Evolutionary conservation across 768 basidiomycete species (phyloP).

Genomic region (Xerocomus potaroensis): DNA sequence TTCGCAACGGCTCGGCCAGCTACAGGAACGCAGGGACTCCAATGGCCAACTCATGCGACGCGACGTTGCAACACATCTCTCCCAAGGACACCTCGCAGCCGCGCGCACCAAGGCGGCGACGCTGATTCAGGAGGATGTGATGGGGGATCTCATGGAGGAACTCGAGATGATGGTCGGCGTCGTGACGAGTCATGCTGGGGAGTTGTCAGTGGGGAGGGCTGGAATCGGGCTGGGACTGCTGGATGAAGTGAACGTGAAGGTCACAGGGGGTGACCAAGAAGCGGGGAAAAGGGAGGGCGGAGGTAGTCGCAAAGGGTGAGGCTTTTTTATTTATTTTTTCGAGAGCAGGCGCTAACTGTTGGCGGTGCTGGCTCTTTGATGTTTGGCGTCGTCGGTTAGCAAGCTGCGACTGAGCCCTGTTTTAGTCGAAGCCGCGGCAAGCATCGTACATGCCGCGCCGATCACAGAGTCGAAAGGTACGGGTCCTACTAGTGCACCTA

Average conservation of each 20-base stretch:
- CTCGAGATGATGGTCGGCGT: slow-evolving; percentile 66
- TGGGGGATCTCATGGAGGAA: slow-evolving; percentile 58
- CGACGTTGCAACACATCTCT: slow-evolving; percentile 65
- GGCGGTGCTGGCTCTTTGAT: not conserved
- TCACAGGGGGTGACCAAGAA: not conserved
- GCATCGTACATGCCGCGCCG: slow-evolving; percentile 59
- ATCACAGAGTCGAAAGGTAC: slow-evolving; percentile 57
- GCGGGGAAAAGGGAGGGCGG: not conserved
- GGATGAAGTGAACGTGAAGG: not conserved
- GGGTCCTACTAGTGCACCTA: not conserved
- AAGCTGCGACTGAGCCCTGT: slow-evolving; percentile 40
- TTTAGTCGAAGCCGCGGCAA: slow-evolving; percentile 64
- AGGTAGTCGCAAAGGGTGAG: slow-evolving; percentile 33
- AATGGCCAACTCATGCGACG: slow-evolving; percentile 56
- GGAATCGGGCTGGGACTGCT: slow-evolving; percentile 3
- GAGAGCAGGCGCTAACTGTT: slow-evolving; percentile 2
- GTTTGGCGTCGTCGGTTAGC: slow-evolving; percentile 22
- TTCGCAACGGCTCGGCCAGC: slow-evolving; percentile 61
- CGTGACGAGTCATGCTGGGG: slow-evolving; percentile 52
- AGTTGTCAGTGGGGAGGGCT: slow-evolving; percentile 38
- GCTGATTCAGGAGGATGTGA: slow-evolving; percentile 57
- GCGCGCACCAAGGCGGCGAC: slow-evolving; percentile 73
- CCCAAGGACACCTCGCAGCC: slow-evolving; percentile 54
- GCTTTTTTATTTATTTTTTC: not conserved
- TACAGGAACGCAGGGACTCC: slow-evolving; percentile 67